These are phyloP conservation scores for Craterostigma plantagineum DNA, from an alignment of 257 asterid species.

Conservation along the genomic window DNA sequence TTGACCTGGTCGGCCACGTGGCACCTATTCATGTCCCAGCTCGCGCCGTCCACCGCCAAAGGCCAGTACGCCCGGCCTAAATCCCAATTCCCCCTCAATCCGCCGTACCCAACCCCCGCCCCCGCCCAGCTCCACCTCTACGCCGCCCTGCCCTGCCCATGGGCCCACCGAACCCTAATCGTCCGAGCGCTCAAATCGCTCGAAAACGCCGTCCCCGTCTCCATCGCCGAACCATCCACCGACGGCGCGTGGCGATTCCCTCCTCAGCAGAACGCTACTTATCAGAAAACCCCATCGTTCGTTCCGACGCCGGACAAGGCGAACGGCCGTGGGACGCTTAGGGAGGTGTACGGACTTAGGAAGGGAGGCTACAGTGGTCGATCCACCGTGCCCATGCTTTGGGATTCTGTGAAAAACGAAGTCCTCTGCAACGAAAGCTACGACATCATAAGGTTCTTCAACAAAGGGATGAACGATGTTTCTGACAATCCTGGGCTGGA, in stretches of 20 bases:
- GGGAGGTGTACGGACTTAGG: conserved; percentile 43
- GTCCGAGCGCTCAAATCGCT: conserved; percentile 90
- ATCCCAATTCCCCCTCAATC: conserved; percentile 51
- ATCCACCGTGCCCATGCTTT: conserved; percentile 81
- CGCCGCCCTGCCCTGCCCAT: conserved; percentile 90
- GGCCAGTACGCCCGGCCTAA: conserved; percentile 73
- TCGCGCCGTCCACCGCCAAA: conserved; percentile 78
- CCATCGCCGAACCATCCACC: conserved; percentile 58
- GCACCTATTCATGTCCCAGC: conserved; percentile 97
- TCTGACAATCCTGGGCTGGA: conserved; percentile 46
- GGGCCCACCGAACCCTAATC: conserved; percentile 96
- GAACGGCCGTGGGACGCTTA: conserved; percentile 45
- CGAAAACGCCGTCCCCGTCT: conserved; percentile 39
- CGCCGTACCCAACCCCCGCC: conserved; percentile 10
- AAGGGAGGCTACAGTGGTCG: conserved; percentile 61
- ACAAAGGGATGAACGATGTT: conserved; percentile 41
- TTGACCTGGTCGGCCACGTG: conserved; percentile 77
- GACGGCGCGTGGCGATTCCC: conserved; percentile 79
- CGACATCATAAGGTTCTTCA: conserved; percentile 56
- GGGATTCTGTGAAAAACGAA: conserved; percentile 54
- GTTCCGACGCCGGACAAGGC: conserved; percentile 44
- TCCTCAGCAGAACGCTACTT: too few relatives aligned
- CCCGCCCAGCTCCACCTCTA: conserved; percentile 65
- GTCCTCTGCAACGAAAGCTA: conserved; percentile 86
- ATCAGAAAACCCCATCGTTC: conserved; percentile 10